Conservation (phyloP, 805 yeast genomes). For the Teunomyces aglyptinius region DNA sequence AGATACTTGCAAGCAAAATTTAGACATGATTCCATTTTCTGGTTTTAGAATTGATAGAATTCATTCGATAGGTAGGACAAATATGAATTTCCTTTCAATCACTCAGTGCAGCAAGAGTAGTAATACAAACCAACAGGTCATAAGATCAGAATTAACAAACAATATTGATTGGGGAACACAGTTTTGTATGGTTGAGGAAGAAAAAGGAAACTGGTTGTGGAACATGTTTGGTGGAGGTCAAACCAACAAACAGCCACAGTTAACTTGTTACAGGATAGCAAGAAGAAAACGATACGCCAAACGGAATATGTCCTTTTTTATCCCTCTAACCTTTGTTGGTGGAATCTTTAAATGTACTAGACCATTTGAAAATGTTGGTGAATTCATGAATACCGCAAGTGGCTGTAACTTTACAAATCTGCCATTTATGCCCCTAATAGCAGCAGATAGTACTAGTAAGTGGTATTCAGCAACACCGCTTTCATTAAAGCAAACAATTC, state of each 20-base stretch:
- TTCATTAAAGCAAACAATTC: slow-evolving; percentile 47
- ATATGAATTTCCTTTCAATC: slow-evolving; percentile 44
- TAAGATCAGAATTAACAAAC: slow-evolving; percentile 23
- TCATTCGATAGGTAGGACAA: slow-evolving; percentile 41
- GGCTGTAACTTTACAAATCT: slow-evolving; percentile 35
- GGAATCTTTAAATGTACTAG: slow-evolving; percentile 56
- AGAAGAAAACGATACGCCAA: slow-evolving; percentile 53
- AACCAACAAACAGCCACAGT: neutral
- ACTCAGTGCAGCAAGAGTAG: slow-evolving; percentile 54
- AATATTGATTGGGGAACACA: slow-evolving; percentile 52
- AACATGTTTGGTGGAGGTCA: neutral
- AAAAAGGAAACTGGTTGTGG: neutral
- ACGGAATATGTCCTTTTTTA: slow-evolving; percentile 44
- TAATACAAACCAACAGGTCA: slow-evolving; percentile 40
- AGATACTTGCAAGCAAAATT: slow-evolving; percentile 34
- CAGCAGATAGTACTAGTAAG: slow-evolving; percentile 50
- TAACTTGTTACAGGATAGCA: slow-evolving; percentile 54
- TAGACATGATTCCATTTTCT: slow-evolving; percentile 40
- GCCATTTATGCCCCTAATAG: slow-evolving; percentile 58
- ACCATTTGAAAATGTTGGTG: slow-evolving; percentile 18
- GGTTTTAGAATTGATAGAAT: slow-evolving; percentile 57
- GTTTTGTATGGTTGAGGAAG: slow-evolving; percentile 37
- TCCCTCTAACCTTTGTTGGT: slow-evolving; percentile 63
- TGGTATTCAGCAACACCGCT: slow-evolving; percentile 40
- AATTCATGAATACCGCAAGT: slow-evolving; percentile 19